Percentiles rank a stretch among this genome's conserved stretches.
Conservation (phyloP, 495 filamentous ascomycete genomes). For the Xylaria intraflava region DNA sequence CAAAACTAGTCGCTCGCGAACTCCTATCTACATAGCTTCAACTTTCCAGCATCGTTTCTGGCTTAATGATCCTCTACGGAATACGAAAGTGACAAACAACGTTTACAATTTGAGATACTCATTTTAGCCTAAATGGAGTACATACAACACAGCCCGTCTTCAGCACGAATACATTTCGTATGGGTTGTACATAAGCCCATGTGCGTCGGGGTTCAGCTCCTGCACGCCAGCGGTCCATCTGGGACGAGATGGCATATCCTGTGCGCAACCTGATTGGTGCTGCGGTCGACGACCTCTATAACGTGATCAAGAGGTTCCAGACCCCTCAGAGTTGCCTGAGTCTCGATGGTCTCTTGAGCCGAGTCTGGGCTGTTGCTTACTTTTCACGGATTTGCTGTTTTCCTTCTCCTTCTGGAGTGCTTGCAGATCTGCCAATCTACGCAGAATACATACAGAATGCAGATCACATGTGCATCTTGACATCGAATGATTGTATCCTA, state of each 20-base stretch:
- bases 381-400: neutral
- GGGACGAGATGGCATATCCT: neutral
- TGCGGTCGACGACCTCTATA: neutral
- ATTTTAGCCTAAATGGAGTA: neutral
- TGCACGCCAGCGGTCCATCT: neutral
- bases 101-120: neutral
- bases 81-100: too few relatives aligned
- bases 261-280: conserved; percentile 6
- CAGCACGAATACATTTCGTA: too few relatives aligned
- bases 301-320: neutral
- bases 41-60: too few relatives aligned
- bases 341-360: neutral
- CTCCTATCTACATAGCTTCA: too few relatives aligned
- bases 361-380: neutral
- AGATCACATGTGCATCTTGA: neutral
- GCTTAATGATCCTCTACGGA: too few relatives aligned
- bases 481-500: neutral
- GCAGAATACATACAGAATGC: neutral
- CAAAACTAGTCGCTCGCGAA: too few relatives aligned
- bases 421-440: neutral
- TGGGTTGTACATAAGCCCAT: neutral
- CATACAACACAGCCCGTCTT: too few relatives aligned
- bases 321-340: neutral
- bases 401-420: neutral
- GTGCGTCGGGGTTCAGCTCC: conserved; percentile 8